A percentile compares a stretch with the other conserved stretches of the same genome.
Conservation (phyloP, 73 alveolate species). For the Durusdinium trenchii region DNA sequence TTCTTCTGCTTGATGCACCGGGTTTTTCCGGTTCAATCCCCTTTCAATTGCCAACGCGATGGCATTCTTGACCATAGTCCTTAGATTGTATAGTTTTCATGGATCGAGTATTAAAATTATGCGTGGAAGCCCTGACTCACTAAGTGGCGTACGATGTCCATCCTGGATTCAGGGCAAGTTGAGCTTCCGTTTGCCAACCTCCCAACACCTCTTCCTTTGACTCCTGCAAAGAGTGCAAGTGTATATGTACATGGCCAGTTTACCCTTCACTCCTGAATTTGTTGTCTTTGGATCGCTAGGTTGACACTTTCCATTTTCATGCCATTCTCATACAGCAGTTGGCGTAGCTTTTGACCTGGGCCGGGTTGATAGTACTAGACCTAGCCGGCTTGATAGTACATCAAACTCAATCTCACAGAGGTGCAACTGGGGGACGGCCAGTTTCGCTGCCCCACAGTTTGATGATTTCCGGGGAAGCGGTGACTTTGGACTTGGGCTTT, state of each 20-base stretch:
- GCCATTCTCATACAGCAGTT: not conserved
- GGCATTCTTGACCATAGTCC: constrained; percentile 9
- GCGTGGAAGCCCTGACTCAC: not conserved
- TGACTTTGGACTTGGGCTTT: not conserved
- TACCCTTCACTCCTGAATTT: not conserved
- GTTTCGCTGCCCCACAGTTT: not conserved
- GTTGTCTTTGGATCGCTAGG: not conserved
- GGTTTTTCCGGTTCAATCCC: not conserved
- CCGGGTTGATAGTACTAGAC: not conserved
- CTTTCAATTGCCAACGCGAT: not conserved
- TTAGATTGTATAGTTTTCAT: not conserved
- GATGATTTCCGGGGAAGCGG: not conserved
- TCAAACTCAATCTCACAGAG: not conserved
- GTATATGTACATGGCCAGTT: not conserved
- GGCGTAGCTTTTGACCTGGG: constrained; percentile 3
- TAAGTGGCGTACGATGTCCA: not conserved
- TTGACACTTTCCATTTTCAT: not conserved
- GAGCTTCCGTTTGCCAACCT: not conserved
- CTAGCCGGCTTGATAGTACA: not conserved
- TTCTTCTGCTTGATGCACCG: not conserved
- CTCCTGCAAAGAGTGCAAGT: not conserved
- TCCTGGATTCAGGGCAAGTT: not conserved
- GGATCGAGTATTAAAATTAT: too few relatives aligned
- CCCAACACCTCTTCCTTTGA: not conserved
- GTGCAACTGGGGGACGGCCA: not conserved